phyloP scores from a whole-genome alignment of 23 red algal species.

The Cyanidiococcus yangmingshanensis region DNA sequence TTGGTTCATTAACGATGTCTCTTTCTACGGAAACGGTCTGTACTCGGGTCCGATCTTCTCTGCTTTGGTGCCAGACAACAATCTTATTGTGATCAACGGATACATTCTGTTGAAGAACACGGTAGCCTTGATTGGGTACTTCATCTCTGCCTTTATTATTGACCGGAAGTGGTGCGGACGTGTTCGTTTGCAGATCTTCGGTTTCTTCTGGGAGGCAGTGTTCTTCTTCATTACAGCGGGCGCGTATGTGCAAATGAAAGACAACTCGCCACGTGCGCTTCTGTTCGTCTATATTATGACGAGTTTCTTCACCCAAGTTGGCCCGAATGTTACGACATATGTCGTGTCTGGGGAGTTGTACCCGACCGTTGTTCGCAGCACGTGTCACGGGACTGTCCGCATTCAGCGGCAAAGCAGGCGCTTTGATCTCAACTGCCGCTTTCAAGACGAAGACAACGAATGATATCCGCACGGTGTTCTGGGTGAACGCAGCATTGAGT shows the following conservation, averaged over 20 bases:
- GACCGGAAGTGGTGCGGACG: conserved; percentile 26
- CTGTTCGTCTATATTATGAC: conserved; percentile 26
- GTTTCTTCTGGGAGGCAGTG: neutral
- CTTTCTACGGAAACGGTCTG: conserved; percentile 31
- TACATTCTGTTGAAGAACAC: conserved; percentile 29
- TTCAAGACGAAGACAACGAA: conserved; percentile 23
- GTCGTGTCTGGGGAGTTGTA: conserved; percentile 23
- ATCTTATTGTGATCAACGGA: conserved; percentile 15
- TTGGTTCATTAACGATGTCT: conserved; percentile 37
- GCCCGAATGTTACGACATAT: conserved; percentile 26
- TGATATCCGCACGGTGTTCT: conserved; percentile 11
- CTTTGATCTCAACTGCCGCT: conserved; percentile 18
- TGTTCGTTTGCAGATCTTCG: conserved; percentile 26
- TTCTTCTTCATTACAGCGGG: conserved; percentile 23
- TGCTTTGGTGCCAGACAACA: neutral
- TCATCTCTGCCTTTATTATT: conserved; percentile 19
- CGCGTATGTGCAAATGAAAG: conserved; percentile 14
- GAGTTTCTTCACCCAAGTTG: conserved; percentile 30
- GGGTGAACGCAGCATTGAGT: conserved; percentile 5
- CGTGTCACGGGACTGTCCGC: conserved; percentile 20
- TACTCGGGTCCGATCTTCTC: conserved; percentile 18
- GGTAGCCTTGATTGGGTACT: conserved; percentile 25
- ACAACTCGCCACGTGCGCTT: conserved; percentile 20
- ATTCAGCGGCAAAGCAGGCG: conserved; percentile 23
- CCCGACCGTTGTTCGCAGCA: conserved; percentile 18